Evolutionary conservation across 2,329 filamentous ascomycete genomes (phyloP).

Genomic region (Chaetomium sp.): DNA sequence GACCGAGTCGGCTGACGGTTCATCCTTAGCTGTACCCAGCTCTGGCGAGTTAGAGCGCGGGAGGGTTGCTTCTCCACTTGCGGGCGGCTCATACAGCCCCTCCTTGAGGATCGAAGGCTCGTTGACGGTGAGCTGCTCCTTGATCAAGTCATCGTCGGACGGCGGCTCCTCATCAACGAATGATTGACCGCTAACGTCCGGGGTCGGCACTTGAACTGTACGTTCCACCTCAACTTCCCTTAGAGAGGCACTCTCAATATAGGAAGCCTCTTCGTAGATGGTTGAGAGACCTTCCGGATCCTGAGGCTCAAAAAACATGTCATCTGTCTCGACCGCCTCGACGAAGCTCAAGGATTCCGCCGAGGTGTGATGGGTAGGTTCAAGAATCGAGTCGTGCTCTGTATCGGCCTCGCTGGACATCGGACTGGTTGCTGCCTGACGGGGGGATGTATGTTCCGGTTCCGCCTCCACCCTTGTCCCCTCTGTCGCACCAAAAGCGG

Average conservation of each 20-base stretch:
- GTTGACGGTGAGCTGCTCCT: background rate
- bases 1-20: background rate
- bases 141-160: background rate
- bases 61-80: background rate
- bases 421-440: constrained; percentile 29
- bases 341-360: background rate
- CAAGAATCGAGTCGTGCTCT: background rate
- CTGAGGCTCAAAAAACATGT: constrained; percentile 26
- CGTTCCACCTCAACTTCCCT: background rate
- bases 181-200: background rate
- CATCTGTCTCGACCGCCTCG: constrained; percentile 16
- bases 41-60: background rate
- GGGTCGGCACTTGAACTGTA: background rate
- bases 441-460: constrained; percentile 5
- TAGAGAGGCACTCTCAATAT: background rate
- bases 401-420: constrained; percentile 1
- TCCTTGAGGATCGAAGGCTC: background rate
- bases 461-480: background rate
- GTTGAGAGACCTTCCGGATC: constrained; percentile 36
- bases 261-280: constrained; percentile 33
- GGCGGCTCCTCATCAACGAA: background rate
- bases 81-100: background rate
- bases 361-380: background rate
- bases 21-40: no score
- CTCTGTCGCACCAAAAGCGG: constrained; percentile 11